Evolutionary conservation across 352 stramenopile species (phyloP).

Genomic region (Thalassiosira gravida): DNA sequence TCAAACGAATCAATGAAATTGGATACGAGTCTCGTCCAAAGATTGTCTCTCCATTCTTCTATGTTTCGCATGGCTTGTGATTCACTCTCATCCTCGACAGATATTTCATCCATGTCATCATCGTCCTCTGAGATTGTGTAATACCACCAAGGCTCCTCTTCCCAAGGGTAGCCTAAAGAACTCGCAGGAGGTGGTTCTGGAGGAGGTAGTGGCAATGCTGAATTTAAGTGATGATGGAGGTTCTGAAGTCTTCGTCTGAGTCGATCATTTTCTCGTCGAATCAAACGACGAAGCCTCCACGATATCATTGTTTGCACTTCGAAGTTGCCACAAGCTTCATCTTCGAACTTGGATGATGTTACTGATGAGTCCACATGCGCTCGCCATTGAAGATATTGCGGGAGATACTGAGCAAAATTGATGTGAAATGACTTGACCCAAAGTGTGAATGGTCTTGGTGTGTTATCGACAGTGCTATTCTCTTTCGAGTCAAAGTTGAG

Average conservation of each 20-base stretch:
- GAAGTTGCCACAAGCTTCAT: neutral
- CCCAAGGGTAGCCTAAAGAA: too few species aligned
- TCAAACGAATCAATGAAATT: too few species aligned
- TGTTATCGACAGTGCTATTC: neutral
- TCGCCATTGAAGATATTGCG: conserved; percentile 7
- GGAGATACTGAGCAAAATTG: conserved; percentile 3
- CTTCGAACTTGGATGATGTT: neutral
- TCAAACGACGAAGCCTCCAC: neutral
- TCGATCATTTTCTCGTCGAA: conserved; percentile 9
- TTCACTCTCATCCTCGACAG: too few species aligned
- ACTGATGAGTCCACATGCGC: neutral
- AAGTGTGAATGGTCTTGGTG: neutral
- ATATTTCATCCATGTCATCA: too few species aligned
- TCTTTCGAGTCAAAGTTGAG: neutral
- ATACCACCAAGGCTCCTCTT: too few species aligned
- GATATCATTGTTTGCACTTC: conserved; percentile 1
- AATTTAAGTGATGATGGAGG: neutral
- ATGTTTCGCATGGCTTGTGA: too few species aligned
- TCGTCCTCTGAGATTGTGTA: too few species aligned
- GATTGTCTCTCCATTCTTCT: too few species aligned
- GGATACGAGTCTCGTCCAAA: too few species aligned
- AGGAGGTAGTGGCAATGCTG: neutral
- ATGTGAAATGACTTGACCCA: conserved; percentile 1
- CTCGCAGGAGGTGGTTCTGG: conserved; percentile 3
- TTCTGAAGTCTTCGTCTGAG: neutral